Evolutionary conservation across 2,329 filamentous ascomycete genomes (phyloP), one percentile per base, ranked within the genome.

Genomic region (Hypoxylon sp.): DNA sequence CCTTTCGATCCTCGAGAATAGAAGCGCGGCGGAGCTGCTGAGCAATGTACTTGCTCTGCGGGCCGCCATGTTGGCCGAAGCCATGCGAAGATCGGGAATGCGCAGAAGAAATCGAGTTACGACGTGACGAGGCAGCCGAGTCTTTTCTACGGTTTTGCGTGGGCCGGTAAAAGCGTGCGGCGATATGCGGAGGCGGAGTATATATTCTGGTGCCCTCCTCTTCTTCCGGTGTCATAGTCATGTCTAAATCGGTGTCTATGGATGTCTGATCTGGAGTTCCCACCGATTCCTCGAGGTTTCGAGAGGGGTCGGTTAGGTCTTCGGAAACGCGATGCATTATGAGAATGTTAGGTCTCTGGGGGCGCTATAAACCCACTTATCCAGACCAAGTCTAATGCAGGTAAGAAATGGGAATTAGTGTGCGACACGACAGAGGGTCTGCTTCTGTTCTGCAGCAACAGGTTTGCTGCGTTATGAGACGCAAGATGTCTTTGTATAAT

Each of bases 1-100:
- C 92, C 77, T 93, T 93, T 67, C 93, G 90, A 72, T 91, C 91
- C 78, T 94, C 92, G 68, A 95, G 87, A 64, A 95, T 94, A 14
- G 91, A 93, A 52, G 91, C 90, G 58, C 93, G 89, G 46, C 93
- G 92, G 62, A 94, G 84, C 76, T 94, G 92, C 77, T 94, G 92
- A 62, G 92, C 91, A 60, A 94, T 84, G 79, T 93, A 87, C 77
- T 92, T 92, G 83, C 90, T 93, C 80, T 93, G 91, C 19, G 88
- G 86, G n/a, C 80, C 82, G 67, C 81, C 83, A 77, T 83, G 83
- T 41, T 81, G 81, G 67, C 82, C 80, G 74, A 85, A 87, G 67
- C 86, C 86, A 71, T 87, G 88, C 2, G 91, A 92, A 57, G 88
- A 89, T 68, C 89, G 89, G 14, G 91, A 93, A 65, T 93, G 91